Evolutionary conservation across 495 filamentous ascomycete genomes (phyloP).

Genomic region (Hypoxylon crocopeplum): DNA sequence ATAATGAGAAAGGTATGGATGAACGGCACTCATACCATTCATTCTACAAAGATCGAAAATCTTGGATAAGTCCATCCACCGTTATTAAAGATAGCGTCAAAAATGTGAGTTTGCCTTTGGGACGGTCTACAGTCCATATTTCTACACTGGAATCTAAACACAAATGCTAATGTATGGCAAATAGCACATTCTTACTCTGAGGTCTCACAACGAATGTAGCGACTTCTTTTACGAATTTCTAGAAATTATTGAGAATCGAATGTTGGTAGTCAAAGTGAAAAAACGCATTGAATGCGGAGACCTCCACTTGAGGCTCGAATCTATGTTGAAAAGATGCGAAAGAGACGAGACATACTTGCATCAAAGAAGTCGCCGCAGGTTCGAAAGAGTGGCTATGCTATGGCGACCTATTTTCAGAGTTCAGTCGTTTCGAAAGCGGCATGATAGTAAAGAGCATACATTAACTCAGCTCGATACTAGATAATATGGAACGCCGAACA

Average conservation of each 20-base stretch:
- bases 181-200: neutral
- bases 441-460: too few relatives aligned
- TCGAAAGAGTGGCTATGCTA: too few relatives aligned
- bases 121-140: neutral
- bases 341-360: neutral
- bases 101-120: neutral
- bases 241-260: neutral
- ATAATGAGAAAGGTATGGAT: neutral
- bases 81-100: neutral
- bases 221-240: neutral
- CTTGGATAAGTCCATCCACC: too few relatives aligned
- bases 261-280: neutral
- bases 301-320: neutral
- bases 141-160: too few relatives aligned
- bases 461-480: too few relatives aligned
- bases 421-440: too few relatives aligned
- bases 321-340: neutral
- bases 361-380: neutral
- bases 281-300: neutral
- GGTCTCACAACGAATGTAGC: neutral
- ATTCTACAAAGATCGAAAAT: neutral
- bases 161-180: neutral
- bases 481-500: too few relatives aligned
- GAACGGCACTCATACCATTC: neutral
- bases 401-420: too few relatives aligned